Conservation (phyloP, 2,329 filamentous ascomycete species). For the Fonsecaea pedrosoi region DNA sequence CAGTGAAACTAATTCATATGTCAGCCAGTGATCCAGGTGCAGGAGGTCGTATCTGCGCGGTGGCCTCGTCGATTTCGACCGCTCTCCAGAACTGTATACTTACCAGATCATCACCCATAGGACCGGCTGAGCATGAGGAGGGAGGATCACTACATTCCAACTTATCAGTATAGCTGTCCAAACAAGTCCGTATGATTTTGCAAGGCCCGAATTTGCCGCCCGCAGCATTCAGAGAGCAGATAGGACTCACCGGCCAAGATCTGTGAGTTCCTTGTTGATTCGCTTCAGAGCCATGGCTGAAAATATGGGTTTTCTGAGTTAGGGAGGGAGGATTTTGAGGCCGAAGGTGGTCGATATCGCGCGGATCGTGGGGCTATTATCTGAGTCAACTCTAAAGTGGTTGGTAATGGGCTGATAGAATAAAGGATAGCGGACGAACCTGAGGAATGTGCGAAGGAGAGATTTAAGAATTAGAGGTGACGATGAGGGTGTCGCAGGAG, state of each 20-base stretch:
- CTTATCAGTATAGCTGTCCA: constrained; percentile 36
- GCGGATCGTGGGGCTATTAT: constrained; percentile 32
- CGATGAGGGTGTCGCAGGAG: constrained; percentile 16
- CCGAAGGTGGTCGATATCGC: constrained; percentile 32
- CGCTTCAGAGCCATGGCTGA: constrained; percentile 59
- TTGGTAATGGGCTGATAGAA: constrained; percentile 6
- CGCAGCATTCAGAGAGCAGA: constrained; percentile 2
- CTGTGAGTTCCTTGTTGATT: constrained; percentile 62
- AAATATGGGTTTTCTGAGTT: constrained; percentile 27
- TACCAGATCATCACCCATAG: constrained; percentile 97
- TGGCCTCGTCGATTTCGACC: constrained; percentile 5
- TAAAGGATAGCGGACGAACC: constrained; percentile 19
- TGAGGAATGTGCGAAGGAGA: constrained; percentile 4
- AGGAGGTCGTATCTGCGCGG: constrained; percentile 9
- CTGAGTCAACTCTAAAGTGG: constrained; percentile 31
- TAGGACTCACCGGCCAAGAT: constrained; percentile 57
- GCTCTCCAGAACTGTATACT: constrained; percentile 46
- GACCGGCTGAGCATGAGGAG: constrained; percentile 97
- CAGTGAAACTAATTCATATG: constrained; percentile 82
- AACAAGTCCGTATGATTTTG: constrained; percentile 4
- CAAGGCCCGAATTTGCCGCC: constrained; percentile 18
- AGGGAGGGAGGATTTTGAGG: constrained; percentile 17
- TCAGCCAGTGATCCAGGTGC: constrained; percentile 43
- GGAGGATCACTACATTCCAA: constrained; percentile 78
- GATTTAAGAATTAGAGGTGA: constrained; percentile 15